A percentile compares a stretch with the other conserved stretches of the same genome.
Evolutionary conservation across 2,329 filamentous ascomycete genomes (phyloP).

Genomic region (Fusarium tjaetaba): DNA sequence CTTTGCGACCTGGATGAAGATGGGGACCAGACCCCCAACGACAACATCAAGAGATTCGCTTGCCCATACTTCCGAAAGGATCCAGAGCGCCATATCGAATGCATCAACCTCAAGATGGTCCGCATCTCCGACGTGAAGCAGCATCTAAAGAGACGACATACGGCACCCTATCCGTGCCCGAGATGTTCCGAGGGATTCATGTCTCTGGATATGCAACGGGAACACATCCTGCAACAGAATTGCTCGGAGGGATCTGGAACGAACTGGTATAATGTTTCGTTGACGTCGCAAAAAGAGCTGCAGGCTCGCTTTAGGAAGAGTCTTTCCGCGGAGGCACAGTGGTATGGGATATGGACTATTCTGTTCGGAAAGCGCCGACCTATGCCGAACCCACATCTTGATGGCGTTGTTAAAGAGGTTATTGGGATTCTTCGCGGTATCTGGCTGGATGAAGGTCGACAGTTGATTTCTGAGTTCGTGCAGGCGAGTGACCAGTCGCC

Average conservation of each 20-base stretch:
- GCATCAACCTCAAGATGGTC: neutral
- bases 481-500: rapidly evolving
- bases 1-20: neutral
- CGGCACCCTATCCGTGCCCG: rapidly evolving
- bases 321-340: neutral
- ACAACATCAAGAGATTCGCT: rapidly evolving
- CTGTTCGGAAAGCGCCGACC: neutral
- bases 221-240: neutral
- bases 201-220: rapidly evolving
- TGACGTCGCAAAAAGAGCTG: rapidly evolving
- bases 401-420: neutral
- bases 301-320: rapidly evolving
- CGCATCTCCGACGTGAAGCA: neutral
- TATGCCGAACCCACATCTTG: neutral
- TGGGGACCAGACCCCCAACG: rapidly evolving
- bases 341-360: neutral
- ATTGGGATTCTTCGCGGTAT: neutral
- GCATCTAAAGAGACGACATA: neutral
- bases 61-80: neutral
- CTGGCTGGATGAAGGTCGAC: neutral
- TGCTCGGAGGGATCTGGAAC: rapidly evolving
- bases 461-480: rapidly evolving
- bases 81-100: neutral
- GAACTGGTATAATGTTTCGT: neutral
- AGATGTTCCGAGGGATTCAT: rapidly evolving